Evolutionary conservation across 495 filamentous ascomycete species (phyloP).

Genomic region (Poronia punctata): DNA sequence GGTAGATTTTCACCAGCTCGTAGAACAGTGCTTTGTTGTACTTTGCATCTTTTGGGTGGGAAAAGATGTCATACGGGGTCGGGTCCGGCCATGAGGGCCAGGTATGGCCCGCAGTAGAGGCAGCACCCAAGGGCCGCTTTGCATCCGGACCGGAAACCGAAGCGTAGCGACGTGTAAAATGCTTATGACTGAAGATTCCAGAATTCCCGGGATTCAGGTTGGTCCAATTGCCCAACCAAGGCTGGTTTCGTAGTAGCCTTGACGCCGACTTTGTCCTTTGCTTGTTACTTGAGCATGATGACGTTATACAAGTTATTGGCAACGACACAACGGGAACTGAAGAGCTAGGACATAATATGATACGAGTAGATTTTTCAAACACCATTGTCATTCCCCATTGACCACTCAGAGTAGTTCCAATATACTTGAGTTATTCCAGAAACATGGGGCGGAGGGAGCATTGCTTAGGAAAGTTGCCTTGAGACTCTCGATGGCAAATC

Average conservation of each 20-base stretch:
- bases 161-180: conserved; percentile 27
- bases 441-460: background rate
- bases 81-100: conserved; percentile 44
- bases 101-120: conserved; percentile 26
- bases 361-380: conserved; percentile 25
- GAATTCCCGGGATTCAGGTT: no score
- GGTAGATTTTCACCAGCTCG: conserved; percentile 89
- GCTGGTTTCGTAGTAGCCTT: background rate
- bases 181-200: background rate
- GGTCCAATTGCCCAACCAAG: no score
- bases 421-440: background rate
- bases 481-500: no score
- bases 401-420: conserved; percentile 6
- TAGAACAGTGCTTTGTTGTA: conserved; percentile 83
- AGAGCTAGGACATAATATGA: conserved; percentile 19
- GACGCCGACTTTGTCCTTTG: background rate
- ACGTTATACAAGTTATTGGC: conserved; percentile 19
- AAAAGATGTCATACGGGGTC: conserved; percentile 91
- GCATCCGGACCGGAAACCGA: conserved; percentile 18
- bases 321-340: conserved; percentile 13
- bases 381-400: conserved; percentile 25
- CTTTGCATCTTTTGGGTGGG: conserved; percentile 49
- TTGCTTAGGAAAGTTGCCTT: no score
- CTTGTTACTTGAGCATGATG: conserved; percentile 17
- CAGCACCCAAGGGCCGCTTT: conserved; percentile 19